Base-by-base conservation (phyloP, 208 protist species). In the Acanthamoeba culbertsoni region DNA sequence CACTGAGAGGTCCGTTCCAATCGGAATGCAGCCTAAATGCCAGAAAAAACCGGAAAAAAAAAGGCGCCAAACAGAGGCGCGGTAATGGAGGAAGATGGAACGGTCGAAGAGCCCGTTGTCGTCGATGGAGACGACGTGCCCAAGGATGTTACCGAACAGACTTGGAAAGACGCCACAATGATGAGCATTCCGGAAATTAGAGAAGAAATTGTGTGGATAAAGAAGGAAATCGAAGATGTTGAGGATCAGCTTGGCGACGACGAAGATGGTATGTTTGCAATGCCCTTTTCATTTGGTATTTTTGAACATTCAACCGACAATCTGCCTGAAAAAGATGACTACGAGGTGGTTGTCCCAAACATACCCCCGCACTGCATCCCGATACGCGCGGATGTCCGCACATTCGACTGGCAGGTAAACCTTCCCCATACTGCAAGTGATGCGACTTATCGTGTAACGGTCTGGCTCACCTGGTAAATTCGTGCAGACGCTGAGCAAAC, bases 351-450 rank as follows among this genome's bases (percentile, higher is more conserved):
- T 5, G 43, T 93, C 26, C 93, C 93, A 59, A 46, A 86, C 33
- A 43, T 93, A 1, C 95, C 95, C 48, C 77, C 79, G 86, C 93
- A 95, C 79, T 96, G 93, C 48, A 77, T 96, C 6, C 95, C 95
- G 14, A 96, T 96, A 31, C 68, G 93, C 37, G 51, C 62, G 1
- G 95, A 97, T 93, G 95, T 96, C n/a, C 62, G 95, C 20, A 10
- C 23, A 5, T 94, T 96, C 33, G 94, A 96, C 63, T 97, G 86
- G 73, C 28, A 93, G 40, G 45, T 88, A 55, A 8, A 43, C 16
- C 10, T 26, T 51, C 37, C 20, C 2, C 59, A 5, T 91, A 71
- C 23, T 12, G 55, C 7, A 0, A 4, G 7, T 62, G 12, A 62
- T n/a, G 7, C 79, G 14, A 6, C 63, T 8, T 1, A 45, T n/a